Evolutionary conservation across 306 rosid species (phyloP), one percentile per base, ranked within the genome.

Genomic region (Vigna reflexopilosa): DNA sequence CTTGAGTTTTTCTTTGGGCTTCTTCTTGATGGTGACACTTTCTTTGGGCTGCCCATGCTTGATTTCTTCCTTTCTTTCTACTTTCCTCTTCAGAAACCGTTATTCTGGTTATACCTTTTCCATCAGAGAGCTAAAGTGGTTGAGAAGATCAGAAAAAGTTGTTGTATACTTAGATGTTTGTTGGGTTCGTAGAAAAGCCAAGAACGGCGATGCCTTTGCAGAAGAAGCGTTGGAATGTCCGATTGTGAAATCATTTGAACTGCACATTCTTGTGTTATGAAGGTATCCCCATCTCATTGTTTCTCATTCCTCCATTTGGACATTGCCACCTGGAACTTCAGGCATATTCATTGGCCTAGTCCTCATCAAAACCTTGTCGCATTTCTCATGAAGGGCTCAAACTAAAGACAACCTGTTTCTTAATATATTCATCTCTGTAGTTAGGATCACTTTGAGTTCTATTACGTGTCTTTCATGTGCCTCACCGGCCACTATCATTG

Each of bases 211-310:
- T 86, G 76, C 77, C 54, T 72, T 52, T 59, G 68, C 75, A 82
- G 82, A 82, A 86, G 84, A 82, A 82, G 78, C 79, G 7, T 91
- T 80, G 93, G 80, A 70, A 80, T 58, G 38, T 44, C 87, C 93
- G 86, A 30, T 74, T 32, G 7, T 15, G 19, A 16, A 72, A 57
- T 63, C 54, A 57, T 68, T 22, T 51, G 19, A 58, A 73, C 45
- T 42, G 78, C 24, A 49, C 15, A 16, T 74, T 80, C 68, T 67
- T 54, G 59, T 65, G 58, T 44, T 61, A 51, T 44, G 16, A 55
- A 70, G 75, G 77, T 51, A 77, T 78, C 77, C 55, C 81, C 40
- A 50, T 72, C 42, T 82, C 67, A 73, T 77, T 57, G 87, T 74
- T 79, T 67, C 67, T 77, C 81, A 17, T 59, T 40, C 13, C 81